Evolutionary conservation across 140 eudicot species (phyloP), one percentile per base, ranked within the genome.

Genomic region (Senecio squalidus): DNA sequence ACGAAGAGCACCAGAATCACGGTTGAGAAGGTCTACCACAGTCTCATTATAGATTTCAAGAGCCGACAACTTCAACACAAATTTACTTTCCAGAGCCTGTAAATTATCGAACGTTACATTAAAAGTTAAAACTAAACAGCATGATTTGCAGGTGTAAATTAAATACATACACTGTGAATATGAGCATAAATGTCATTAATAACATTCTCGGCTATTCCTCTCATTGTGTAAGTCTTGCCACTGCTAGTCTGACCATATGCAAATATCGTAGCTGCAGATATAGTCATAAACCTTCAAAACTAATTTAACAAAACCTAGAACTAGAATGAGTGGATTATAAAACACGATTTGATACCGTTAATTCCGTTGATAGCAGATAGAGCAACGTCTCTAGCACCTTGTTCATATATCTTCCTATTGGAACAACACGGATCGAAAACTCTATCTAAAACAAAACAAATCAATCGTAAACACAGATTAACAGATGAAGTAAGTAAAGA

Each of bases 211-310:
- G 96, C 72, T 45, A 92, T 81, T 47, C 98, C 98, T 72, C 83
- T 84, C 93, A 92, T 92, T 40, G 98, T 92, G 78, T 71, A 92
- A 21, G 98, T 92, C 77, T 92, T 92, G 55, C 98, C 98, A 59
- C 98, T 92, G 78, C 93, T 87, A 30, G 98, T 92, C 78, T 92
- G 98, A 47, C 98, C 98, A 48, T 92, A 92, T 1, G 98, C 98
- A 67, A 92, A 92, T 4, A 92, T 82, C 10, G 98, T 92, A 22
- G 98, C 98, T 92, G 81, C 77, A 73, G 26, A 68, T 27, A 41
- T 3, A 52, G 5, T 16, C n/a, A 43, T n/a, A n/a, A n/a, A n/a
- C n/a, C n/a, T n/a, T n/a, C 10, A 44, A 49, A 11, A 9, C 16
- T 17, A 1, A 7, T 3, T 2, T n/a, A 49, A 22, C 9, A 20